phyloP scores from a whole-genome alignment of 139 green algal genomes.

The Zygnema cylindricum region DNA sequence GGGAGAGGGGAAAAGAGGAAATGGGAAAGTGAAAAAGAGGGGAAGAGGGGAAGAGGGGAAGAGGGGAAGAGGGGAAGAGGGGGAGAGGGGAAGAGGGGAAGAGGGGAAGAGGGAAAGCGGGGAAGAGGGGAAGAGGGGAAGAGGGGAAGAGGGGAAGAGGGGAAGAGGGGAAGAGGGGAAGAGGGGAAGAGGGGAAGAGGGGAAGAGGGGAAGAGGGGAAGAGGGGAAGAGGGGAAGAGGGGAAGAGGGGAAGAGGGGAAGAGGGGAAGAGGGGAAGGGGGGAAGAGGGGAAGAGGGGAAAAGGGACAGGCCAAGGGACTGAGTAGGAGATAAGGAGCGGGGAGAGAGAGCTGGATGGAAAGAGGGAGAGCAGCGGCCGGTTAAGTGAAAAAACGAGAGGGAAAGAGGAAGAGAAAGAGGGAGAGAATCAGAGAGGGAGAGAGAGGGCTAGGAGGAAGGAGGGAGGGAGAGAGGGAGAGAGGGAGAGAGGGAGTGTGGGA shows the following conservation, averaged over 20 bases:
- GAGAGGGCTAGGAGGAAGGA: not conserved
- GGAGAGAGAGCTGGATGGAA: not conserved
- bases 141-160: constrained; percentile 19
- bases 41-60: not conserved
- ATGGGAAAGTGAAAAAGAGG: no score
- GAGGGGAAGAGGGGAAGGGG: not conserved
- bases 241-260: not conserved
- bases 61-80: not conserved
- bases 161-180: not conserved
- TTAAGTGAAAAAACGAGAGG: not conserved
- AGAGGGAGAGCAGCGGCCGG: not conserved
- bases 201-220: not conserved
- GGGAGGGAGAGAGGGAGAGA: not conserved
- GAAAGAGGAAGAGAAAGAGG: not conserved
- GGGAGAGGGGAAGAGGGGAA: not conserved
- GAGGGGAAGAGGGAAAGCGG: constrained; percentile 4
- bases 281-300: not conserved
- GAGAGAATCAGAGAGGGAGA: not conserved
- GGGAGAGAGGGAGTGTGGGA: not conserved
- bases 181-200: not conserved
- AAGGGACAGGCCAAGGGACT: not conserved
- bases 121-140: not conserved
- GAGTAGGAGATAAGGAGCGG: not conserved
- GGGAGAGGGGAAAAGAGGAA: no score
- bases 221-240: constrained; percentile 8